Evolutionary conservation across 139 green algal species (phyloP), one percentile per base, ranked within the genome.

Genomic region (Eudorina sp.): DNA sequence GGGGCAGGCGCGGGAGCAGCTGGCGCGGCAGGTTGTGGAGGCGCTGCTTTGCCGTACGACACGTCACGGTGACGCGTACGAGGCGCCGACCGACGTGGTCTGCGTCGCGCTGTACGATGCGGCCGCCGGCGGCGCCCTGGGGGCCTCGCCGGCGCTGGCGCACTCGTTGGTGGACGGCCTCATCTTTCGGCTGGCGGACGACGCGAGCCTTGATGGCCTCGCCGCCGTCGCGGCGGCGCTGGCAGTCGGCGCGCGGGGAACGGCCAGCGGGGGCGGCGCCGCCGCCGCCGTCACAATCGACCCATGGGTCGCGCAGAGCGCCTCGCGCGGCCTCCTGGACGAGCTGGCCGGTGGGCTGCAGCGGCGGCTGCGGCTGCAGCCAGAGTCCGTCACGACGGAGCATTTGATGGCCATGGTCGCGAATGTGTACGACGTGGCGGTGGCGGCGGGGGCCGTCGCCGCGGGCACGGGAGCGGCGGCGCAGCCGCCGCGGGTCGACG

Each of bases 331-430:
- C 60, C 18, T 76, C 2, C 29, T 76, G 6, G 80, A 77, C 29
- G 80, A 86, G 80, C 43, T 86, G 18, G 80, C 60, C 0, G 29
- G 3, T 0, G 80, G 53, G 2, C 16, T 86, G n/a, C 80, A 86
- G 62, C 58, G 60, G 41, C 60, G 43, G 3, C 43, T 76, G 43
- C 80, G 80, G 27, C 43, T 64, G 25, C 21, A 38, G 60, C 80
- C 60, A 0, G 41, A 86, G 16, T 3, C 43, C 0, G 8, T 76
- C 16, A 38, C 18, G 2, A 27, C 43, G 3, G 27, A 31, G 25
- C 41, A 76, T 48, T 31, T 86, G 60, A 2, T 48, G 41, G 27
- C 45, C 7, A 36, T 66, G 40, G 60, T 43, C 40, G 29, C n/a
- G 1, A 0, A 62, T 21, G 27, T 62, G 55, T 43, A 45, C 55